Conservation (phyloP, 805 yeast species). For the Cyberlindnera mycetangii region DNA sequence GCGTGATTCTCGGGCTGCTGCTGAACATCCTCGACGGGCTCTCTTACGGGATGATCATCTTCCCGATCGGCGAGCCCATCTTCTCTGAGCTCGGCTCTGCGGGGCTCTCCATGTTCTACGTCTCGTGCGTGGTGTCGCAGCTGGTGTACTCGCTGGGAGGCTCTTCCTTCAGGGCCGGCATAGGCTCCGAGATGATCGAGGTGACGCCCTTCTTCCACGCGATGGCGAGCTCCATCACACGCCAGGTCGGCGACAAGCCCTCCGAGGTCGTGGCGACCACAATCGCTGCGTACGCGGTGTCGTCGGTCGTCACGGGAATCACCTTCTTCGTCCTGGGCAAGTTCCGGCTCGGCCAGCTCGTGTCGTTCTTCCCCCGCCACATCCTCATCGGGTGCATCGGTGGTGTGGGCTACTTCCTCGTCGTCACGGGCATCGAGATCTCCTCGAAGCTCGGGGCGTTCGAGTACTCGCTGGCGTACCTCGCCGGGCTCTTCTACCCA, state of each 20-base stretch:
- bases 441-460: slow-evolving; percentile 77
- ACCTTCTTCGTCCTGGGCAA: slow-evolving; percentile 78
- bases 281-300: slow-evolving; percentile 76
- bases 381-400: slow-evolving; percentile 97
- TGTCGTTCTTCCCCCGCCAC: slow-evolving; percentile 95
- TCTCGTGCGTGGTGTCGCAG: slow-evolving; percentile 88
- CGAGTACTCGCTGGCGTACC: slow-evolving; percentile 56
- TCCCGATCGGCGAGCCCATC: slow-evolving; percentile 80
- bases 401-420: slow-evolving; percentile 92
- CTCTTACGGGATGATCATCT: slow-evolving; percentile 96
- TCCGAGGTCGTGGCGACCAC: slow-evolving; percentile 77
- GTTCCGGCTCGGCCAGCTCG: slow-evolving; percentile 76
- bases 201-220: slow-evolving; percentile 98
- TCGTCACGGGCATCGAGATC: slow-evolving; percentile 90
- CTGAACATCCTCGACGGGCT: slow-evolving; percentile 89
- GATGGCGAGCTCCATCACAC: slow-evolving; percentile 76
- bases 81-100: slow-evolving; percentile 81
- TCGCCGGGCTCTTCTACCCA: slow-evolving; percentile 43
- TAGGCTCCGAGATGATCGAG: slow-evolving; percentile 98
- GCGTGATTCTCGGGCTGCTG: slow-evolving; percentile 80
- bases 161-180: slow-evolving; percentile 83
- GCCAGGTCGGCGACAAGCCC: slow-evolving; percentile 47
- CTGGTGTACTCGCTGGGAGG: slow-evolving; percentile 87
- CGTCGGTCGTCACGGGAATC: slow-evolving; percentile 82
- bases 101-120: slow-evolving; percentile 91